Conservation (phyloP, 2,329 filamentous ascomycete species). For the Phialemoniopsis sp. region DNA sequence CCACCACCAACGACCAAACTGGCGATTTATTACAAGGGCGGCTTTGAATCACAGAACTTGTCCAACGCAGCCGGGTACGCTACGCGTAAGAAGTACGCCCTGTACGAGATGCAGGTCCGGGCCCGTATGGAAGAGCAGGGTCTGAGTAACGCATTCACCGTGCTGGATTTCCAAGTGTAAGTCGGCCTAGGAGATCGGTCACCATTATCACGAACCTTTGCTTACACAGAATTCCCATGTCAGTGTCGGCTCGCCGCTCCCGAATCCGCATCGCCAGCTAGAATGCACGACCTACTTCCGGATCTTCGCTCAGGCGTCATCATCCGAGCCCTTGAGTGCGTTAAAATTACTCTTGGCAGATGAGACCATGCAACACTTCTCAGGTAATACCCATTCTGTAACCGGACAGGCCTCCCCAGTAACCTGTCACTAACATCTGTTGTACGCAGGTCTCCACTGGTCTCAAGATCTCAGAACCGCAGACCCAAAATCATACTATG, state of each 20-base stretch:
- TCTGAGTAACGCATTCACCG: slow-evolving; percentile 33
- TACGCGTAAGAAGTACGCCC: slow-evolving; percentile 41
- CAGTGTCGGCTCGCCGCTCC: slow-evolving; percentile 9
- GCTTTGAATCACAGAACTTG: slow-evolving; percentile 38
- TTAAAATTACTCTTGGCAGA: slow-evolving; percentile 20
- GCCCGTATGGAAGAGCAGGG: slow-evolving; percentile 13
- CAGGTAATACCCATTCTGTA: too few species aligned
- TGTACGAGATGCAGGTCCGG: slow-evolving; percentile 42
- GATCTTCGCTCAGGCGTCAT: slow-evolving; percentile 33
- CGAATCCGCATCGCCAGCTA: slow-evolving; percentile 32
- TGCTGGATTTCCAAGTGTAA: slow-evolving; percentile 45
- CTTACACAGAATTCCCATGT: too few species aligned
- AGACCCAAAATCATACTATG: slow-evolving; percentile 30
- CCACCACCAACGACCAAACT: slow-evolving; percentile 48
- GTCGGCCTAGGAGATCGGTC: too few species aligned
- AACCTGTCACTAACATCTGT: too few species aligned
- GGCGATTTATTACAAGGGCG: slow-evolving; percentile 42
- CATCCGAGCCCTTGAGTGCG: slow-evolving; percentile 16
- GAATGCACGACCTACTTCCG: slow-evolving; percentile 39
- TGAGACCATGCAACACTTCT: slow-evolving; percentile 36
- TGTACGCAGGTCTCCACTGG: slow-evolving; percentile 25
- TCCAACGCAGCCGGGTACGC: slow-evolving; percentile 43
- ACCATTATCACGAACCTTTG: too few species aligned
- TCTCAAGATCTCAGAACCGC: slow-evolving; percentile 33
- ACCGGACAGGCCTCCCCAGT: too few species aligned